Percentiles rank a stretch among this genome's conserved stretches.
phyloP scores from a whole-genome alignment of 1,284 basidiomycete genomes.

The Erythrobasidium hasegawianum region DNA sequence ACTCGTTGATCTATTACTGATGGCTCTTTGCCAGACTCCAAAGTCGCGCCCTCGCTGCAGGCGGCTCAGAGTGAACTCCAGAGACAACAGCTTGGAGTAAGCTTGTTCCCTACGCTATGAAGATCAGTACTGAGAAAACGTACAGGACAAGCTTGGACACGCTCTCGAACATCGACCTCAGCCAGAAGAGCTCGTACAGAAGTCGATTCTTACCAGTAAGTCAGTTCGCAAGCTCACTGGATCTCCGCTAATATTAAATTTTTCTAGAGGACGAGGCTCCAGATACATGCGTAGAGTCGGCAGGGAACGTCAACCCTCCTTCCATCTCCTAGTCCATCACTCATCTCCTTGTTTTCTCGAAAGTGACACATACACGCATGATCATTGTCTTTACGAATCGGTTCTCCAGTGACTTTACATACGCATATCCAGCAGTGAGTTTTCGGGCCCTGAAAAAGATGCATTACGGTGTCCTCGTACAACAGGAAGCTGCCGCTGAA shows the following conservation, averaged over 20 bases:
- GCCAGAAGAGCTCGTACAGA: constrained; percentile 65
- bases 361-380: too few species aligned
- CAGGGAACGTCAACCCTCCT: constrained; percentile 26
- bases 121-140: neutral
- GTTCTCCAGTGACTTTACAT: too few species aligned
- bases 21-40: constrained; percentile 56
- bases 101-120: constrained; percentile 33
- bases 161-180: constrained; percentile 63
- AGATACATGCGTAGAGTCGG: constrained; percentile 10
- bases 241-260: neutral
- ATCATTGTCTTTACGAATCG: too few species aligned
- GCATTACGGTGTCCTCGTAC: too few species aligned
- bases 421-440: too few species aligned
- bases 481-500: too few species aligned
- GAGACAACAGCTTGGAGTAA: constrained; percentile 64
- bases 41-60: constrained; percentile 65
- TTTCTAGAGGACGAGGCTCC: constrained; percentile 32
- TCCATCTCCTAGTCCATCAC: constrained; percentile 4
- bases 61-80: constrained; percentile 64
- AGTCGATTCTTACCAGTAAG: constrained; percentile 63
- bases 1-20: neutral
- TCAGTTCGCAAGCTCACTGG: too few species aligned
- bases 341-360: too few species aligned
- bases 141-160: constrained; percentile 65
- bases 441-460: too few species aligned